These are phyloP conservation scores for Trichoderma semiorbis DNA, from an alignment of 2,329 filamentous ascomycete species.

Conservation along the genomic window DNA sequence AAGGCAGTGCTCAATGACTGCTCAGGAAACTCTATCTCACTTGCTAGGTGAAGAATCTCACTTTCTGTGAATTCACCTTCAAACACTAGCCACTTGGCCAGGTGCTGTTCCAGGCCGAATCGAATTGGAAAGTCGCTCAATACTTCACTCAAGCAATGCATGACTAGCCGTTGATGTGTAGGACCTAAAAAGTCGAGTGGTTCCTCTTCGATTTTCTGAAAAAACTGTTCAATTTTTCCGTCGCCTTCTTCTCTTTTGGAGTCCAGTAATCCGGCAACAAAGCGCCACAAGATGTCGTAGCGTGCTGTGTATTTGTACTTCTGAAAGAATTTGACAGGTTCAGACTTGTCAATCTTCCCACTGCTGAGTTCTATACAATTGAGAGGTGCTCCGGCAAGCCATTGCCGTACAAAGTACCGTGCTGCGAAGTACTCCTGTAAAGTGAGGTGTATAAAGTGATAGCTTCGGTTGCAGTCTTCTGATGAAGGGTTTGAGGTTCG, in stretches of 20 bases:
- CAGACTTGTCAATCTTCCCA: not conserved
- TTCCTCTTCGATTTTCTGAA: not conserved
- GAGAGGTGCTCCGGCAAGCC: not conserved
- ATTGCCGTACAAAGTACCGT: not conserved
- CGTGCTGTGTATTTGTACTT: not conserved
- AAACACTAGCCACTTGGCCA: not conserved
- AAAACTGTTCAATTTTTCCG: not conserved
- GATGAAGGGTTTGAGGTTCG: constrained; percentile 3
- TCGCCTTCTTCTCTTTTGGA: not conserved
- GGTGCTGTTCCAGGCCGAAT: not conserved
- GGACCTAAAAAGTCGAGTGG: not conserved
- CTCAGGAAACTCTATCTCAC: not conserved
- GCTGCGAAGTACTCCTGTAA: constrained; percentile 41
- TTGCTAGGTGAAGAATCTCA: not conserved
- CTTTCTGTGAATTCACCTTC: not conserved
- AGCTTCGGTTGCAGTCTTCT: constrained; percentile 24
- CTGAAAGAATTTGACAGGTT: not conserved
- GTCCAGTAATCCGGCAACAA: constrained; percentile 4
- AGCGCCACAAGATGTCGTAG: constrained; percentile 1
- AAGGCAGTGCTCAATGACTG: not conserved
- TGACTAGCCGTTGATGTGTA: not conserved
- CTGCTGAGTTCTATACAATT: not conserved
- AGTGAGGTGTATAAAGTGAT: constrained; percentile 42
- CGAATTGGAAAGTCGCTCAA: not conserved
- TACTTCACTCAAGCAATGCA: not conserved